Evolutionary conservation across 2,329 filamentous ascomycete species (phyloP).

Genomic region (Phaeosphaeria sp.): DNA sequence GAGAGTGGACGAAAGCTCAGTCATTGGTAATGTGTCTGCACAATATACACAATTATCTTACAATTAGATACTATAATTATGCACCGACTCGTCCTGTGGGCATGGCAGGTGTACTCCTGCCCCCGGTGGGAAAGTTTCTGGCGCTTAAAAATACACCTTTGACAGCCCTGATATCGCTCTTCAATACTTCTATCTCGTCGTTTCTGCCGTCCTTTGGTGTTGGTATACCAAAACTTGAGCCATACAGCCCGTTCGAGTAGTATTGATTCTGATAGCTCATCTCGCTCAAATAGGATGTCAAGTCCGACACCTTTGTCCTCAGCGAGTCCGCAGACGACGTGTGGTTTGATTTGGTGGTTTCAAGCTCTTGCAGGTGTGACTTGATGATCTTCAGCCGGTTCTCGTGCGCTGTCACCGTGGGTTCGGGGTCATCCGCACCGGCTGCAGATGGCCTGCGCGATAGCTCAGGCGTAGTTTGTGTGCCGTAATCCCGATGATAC

Average conservation of each 20-base stretch:
- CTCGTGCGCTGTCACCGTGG: constrained; percentile 47
- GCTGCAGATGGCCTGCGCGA: constrained; percentile 48
- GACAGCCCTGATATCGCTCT: constrained; percentile 76
- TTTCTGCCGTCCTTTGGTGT: constrained; percentile 62
- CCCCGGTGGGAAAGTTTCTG: constrained; percentile 66
- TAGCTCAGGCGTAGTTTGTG: constrained; percentile 70
- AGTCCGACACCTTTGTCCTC: constrained; percentile 56
- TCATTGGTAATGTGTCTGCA: neutral
- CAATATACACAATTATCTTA: neutral
- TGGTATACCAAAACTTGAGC: constrained; percentile 30
- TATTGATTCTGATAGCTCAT: constrained; percentile 49
- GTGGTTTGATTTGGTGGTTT: constrained; percentile 57
- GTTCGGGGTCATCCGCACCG: constrained; percentile 28
- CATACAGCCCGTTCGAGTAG: constrained; percentile 52
- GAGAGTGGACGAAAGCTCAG: neutral
- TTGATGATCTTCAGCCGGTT: constrained; percentile 58
- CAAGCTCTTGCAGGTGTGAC: constrained; percentile 59
- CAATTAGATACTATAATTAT: constrained; percentile 4
- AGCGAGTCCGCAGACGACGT: constrained; percentile 59
- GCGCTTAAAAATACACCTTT: constrained; percentile 80
- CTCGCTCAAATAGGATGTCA: constrained; percentile 68
- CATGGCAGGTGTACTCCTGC: constrained; percentile 24
- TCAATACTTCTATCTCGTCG: constrained; percentile 75
- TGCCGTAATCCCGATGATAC: constrained; percentile 81
- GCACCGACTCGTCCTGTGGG: constrained; percentile 28